These are phyloP conservation scores for Neurospora sp. DNA, from an alignment of 495 filamentous ascomycete genomes.

Conservation along the genomic window DNA sequence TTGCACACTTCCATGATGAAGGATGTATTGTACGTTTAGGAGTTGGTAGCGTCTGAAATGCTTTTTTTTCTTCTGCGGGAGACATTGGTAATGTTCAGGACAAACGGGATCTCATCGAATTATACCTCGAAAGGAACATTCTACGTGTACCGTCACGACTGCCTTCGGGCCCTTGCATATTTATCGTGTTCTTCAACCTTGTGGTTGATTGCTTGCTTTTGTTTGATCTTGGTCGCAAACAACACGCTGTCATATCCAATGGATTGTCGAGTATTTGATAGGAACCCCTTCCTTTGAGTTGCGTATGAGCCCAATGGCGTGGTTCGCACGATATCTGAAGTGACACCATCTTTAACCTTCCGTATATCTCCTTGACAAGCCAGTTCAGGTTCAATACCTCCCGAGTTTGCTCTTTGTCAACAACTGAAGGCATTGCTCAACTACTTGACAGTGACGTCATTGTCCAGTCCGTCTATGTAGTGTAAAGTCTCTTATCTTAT, in stretches of 20 bases:
- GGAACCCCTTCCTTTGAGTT: neutral
- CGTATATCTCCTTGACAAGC: neutral
- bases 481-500: neutral
- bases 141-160: neutral
- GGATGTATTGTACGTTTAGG: neutral
- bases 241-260: neutral
- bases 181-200: neutral
- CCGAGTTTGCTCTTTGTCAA: neutral
- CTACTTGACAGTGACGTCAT: neutral
- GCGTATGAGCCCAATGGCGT: neutral
- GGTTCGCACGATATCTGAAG: neutral
- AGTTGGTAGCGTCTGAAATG: neutral
- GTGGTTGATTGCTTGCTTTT: neutral
- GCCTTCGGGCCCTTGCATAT: neutral
- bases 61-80: neutral
- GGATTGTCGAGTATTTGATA: too few relatives aligned
- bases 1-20: neutral
- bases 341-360: neutral
- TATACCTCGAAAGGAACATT: neutral
- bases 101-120: neutral
- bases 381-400: neutral
- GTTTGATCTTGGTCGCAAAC: neutral
- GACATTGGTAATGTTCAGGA: neutral
- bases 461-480: neutral
- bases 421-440: neutral